phyloP scores from a whole-genome alignment of 768 basidiomycete species.

The Rhodotorula taiwanensis region DNA sequence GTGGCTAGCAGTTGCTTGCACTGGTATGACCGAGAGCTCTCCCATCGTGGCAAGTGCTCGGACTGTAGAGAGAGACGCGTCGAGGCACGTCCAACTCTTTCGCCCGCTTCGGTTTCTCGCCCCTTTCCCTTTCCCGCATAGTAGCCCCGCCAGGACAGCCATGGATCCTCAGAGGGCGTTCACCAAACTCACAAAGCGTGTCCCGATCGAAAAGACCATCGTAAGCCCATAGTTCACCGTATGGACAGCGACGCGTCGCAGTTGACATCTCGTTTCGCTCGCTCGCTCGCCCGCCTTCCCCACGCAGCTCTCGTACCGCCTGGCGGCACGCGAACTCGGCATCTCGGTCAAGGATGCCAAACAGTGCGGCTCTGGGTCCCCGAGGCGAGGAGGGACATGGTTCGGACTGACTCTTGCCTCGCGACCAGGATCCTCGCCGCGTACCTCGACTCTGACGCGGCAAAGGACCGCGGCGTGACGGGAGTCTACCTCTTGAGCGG shows the following conservation, averaged over 20 bases:
- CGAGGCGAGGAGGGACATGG: too few relatives aligned
- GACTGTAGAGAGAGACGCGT: background rate
- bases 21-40: constrained; percentile 5
- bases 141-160: background rate
- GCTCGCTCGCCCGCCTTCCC: background rate
- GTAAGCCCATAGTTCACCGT: too few relatives aligned
- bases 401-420: background rate
- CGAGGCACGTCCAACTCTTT: background rate
- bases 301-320: constrained; percentile 24
- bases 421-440: constrained; percentile 3
- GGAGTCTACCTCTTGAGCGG: constrained; percentile 21
- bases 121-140: too few relatives aligned
- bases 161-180: constrained; percentile 22
- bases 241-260: too few relatives aligned
- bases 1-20: background rate
- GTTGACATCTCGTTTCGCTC: background rate
- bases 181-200: constrained; percentile 19
- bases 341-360: constrained; percentile 16
- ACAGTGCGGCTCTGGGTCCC: background rate
- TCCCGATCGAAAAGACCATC: constrained; percentile 19
- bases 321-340: constrained; percentile 24
- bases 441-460: constrained; percentile 11
- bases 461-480: constrained; percentile 15
- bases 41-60: background rate
- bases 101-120: too few relatives aligned